These are phyloP conservation scores for Ceratobasidium sp. DNA, from an alignment of 1,284 basidiomycete species.

Conservation along the genomic window DNA sequence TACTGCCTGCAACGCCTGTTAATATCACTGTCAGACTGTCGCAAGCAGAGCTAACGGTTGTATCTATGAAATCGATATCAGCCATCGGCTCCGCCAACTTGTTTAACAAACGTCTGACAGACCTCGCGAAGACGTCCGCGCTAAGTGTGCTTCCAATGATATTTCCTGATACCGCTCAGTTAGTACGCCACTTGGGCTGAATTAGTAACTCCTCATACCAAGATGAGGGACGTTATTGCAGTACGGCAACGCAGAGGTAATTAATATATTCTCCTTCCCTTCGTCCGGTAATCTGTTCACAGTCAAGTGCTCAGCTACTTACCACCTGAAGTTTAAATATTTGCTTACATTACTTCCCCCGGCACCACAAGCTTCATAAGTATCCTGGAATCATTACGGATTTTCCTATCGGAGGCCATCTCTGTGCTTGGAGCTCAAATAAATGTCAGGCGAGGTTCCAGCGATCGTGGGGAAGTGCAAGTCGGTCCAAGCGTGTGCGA, in stretches of 20 bases:
- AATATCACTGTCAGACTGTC: background rate
- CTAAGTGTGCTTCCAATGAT: conserved; percentile 97
- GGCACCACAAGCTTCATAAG: conserved; percentile 46
- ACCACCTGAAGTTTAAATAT: background rate
- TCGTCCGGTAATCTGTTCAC: conserved; percentile 77
- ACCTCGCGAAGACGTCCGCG: conserved; percentile 88
- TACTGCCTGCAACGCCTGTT: conserved; percentile 59
- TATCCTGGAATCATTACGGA: conserved; percentile 38
- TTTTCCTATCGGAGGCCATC: conserved; percentile 29
- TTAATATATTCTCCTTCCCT: conserved; percentile 85
- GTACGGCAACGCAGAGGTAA: conserved; percentile 96
- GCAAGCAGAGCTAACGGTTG: conserved; percentile 59
- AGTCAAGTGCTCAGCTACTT: conserved; percentile 35
- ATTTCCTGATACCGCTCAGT: conserved; percentile 66
- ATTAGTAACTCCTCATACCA: conserved; percentile 55
- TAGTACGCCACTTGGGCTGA: conserved; percentile 16
- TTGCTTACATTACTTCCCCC: conserved; percentile 38
- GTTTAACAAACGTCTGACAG: background rate
- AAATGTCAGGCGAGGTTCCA: background rate
- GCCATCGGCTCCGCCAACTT: background rate
- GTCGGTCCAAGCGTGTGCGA: background rate
- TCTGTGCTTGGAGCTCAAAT: background rate
- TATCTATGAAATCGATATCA: conserved; percentile 56
- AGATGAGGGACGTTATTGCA: conserved; percentile 99
- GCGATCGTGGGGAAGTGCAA: background rate